phyloP scores from a whole-genome alignment of 2,329 filamentous ascomycete species.

The Neopestalotiopsis sp. region DNA sequence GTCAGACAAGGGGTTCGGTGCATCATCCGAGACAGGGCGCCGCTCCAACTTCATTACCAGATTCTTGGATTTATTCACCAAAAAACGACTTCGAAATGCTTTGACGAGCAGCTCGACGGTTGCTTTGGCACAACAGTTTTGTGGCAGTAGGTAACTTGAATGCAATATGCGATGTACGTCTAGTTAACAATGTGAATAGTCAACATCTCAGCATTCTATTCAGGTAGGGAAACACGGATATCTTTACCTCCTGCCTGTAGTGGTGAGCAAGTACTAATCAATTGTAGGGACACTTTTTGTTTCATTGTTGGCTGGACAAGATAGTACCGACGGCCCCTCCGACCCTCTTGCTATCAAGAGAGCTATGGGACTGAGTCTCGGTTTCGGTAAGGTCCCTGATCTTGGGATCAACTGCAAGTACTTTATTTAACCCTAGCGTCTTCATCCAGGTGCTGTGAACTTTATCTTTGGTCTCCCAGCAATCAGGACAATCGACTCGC shows the following conservation, averaged over 20 bases:
- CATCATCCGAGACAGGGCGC: neutral
- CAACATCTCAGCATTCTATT: slow-evolving; percentile 3
- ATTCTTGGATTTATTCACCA: neutral
- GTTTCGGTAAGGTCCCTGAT: slow-evolving; percentile 5
- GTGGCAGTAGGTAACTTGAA: neutral
- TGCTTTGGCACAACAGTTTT: neutral
- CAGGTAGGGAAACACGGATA: no score
- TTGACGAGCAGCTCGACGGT: neutral
- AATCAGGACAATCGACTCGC: neutral
- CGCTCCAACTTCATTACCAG: neutral
- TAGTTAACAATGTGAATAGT: no score
- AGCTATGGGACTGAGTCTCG: neutral
- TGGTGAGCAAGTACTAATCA: no score
- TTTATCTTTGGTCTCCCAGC: neutral
- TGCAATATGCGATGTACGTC: no score
- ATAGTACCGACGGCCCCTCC: no score
- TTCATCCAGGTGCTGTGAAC: neutral
- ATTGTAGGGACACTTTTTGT: slow-evolving; percentile 8
- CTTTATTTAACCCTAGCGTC: no score
- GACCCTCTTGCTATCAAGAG: no score
- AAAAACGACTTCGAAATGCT: neutral
- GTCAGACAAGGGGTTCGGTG: neutral
- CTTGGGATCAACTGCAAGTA: no score
- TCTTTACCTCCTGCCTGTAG: no score
- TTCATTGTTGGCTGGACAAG: neutral